Base-by-base conservation (phyloP, 2,329 filamentous ascomycete genomes). In the Aspergillus uvarum region DNA sequence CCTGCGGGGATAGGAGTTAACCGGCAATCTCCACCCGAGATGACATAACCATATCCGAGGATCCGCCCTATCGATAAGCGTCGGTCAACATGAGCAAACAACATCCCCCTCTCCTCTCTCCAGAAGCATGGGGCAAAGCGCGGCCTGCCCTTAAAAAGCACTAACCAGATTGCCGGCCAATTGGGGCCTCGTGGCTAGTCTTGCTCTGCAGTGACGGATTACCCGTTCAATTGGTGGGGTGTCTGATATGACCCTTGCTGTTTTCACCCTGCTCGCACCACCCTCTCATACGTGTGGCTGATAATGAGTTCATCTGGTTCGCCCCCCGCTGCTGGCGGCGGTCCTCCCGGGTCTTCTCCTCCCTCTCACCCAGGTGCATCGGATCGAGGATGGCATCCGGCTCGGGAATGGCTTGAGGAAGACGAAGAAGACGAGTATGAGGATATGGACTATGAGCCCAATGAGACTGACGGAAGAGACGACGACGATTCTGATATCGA, bases 381-480 rank as follows among this genome's bases (percentile, higher is more conserved):
- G 14, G 64, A 63, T 6, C 66, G 69, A 24, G 59, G 69, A 29
- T 77, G 76, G 67, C 76, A 78, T 58, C 69, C 72, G 10, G 70
- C 74, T 16, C 67, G 65, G 56, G 76, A 77, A 61, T 76, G 70
- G 73, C 66, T 73, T 21, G 76, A 78, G 56, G 72, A 78, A 63
- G 74, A 76, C 60, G 68, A 70, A 24, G 68, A 67, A 22, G 68
- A 67, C 38, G 69, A 68, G 11, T 78, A 80, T 74, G 80, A 83
- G 74, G 81, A 82, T 71, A 81, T 82, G 77, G 81, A 83, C 63
- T 81, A 79, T 72, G 74, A 81, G 67, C 74, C 77, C 29, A 74
- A 78, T 59, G 77, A 78, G 60, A 48, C 56, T 12, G 51, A 44
- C 8, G 74, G 68, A 54, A 75, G 71, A 49, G 73, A 73, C 51